phyloP scores from a whole-genome alignment of 768 basidiomycete species.

The Hortiboletus campestris region DNA sequence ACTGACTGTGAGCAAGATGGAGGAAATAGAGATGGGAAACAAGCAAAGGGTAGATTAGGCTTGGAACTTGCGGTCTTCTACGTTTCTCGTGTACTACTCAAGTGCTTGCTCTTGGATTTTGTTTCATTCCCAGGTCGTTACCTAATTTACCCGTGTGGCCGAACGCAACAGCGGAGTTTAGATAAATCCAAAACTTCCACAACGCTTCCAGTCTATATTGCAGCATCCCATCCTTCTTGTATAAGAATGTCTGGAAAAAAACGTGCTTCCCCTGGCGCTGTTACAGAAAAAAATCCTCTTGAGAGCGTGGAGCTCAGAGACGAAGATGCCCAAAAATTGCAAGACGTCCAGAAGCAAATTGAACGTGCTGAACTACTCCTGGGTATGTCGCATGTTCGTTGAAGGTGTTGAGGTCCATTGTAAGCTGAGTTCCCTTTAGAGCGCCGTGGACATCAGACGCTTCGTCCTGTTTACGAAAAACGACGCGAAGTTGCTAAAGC shows the following conservation, averaged over 20 bases:
- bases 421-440: conserved; percentile 41
- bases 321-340: conserved; percentile 69
- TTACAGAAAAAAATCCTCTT: conserved; percentile 69
- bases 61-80: not conserved
- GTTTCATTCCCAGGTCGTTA: not conserved
- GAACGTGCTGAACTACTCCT: conserved; percentile 69
- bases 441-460: conserved; percentile 55
- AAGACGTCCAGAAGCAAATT: conserved; percentile 63
- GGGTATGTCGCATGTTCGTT: conserved; percentile 45
- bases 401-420: not conserved
- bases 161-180: conserved; percentile 30
- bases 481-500: conserved; percentile 63
- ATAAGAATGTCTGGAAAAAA: conserved; percentile 49
- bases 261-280: conserved; percentile 78
- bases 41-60: conserved; percentile 74
- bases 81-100: not conserved
- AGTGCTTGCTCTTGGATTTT: not conserved
- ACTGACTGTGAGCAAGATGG: conserved; percentile 39
- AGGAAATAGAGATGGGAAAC: conserved; percentile 79
- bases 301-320: conserved; percentile 66
- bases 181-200: conserved; percentile 25
- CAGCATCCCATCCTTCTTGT: conserved; percentile 3
- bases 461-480: conserved; percentile 64
- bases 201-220: conserved; percentile 2
- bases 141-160: conserved; percentile 8